Conservation (phyloP, 192 early-diverging fungal genomes). For the Podila verticillata region DNA sequence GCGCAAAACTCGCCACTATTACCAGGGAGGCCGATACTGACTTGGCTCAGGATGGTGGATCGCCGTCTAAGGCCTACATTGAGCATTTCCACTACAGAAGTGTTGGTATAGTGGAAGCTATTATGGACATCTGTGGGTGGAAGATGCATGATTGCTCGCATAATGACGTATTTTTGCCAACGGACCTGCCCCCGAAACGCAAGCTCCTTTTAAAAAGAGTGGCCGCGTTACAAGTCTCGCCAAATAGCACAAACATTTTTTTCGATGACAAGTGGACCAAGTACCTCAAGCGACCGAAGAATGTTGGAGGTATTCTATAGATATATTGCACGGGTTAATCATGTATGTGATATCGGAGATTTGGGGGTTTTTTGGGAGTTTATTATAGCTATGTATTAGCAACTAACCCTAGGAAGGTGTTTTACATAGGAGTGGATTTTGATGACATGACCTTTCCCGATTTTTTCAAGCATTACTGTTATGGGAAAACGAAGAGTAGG, state of each 20-base stretch:
- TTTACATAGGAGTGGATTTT: conserved; percentile 1
- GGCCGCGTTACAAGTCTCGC: neutral
- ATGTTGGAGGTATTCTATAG: no score
- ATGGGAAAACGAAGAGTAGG: conserved; percentile 5
- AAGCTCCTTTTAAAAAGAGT: neutral
- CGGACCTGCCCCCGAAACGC: neutral
- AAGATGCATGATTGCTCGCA: conserved; percentile 28
- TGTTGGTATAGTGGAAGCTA: conserved; percentile 28
- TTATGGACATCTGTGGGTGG: conserved; percentile 33
- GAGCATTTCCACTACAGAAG: conserved; percentile 29
- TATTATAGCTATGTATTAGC: no score
- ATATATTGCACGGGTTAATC: no score
- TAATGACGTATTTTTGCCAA: neutral
- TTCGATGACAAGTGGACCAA: conserved; percentile 4
- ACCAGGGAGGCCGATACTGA: conserved; percentile 2
- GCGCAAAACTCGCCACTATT: conserved; percentile 16
- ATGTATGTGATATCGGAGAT: no score
- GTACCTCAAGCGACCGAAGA: neutral
- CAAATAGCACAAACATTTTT: conserved; percentile 3
- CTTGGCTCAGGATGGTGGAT: neutral
- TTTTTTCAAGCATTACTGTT: conserved; percentile 9
- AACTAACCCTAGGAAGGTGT: no score
- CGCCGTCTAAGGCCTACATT: conserved; percentile 14
- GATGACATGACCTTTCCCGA: conserved; percentile 17
- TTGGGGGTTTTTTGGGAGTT: no score